Evolutionary conservation across 2,329 filamentous ascomycete genomes (phyloP).

Genomic region (Ophiosphaerella korrae): DNA sequence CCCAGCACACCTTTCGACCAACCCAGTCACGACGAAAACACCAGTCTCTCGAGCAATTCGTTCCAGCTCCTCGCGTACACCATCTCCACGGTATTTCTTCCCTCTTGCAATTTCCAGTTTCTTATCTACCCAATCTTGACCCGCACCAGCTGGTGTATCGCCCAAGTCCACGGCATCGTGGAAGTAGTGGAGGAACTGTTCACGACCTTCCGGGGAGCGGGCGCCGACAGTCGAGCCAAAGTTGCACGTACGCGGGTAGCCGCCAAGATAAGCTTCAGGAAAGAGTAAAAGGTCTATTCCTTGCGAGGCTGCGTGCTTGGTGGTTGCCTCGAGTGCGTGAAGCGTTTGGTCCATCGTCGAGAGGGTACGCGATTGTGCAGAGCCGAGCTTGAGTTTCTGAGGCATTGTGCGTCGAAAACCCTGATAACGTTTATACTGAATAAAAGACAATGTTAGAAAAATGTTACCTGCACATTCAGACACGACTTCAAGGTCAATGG

Average conservation of each 20-base stretch:
- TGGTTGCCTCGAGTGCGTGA: slow-evolving; percentile 65
- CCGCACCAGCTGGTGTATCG: slow-evolving; percentile 73
- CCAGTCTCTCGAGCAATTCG: slow-evolving; percentile 74
- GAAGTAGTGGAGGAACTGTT: slow-evolving; percentile 84
- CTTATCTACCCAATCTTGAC: slow-evolving; percentile 71
- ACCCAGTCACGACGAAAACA: slow-evolving; percentile 79
- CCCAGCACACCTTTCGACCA: slow-evolving; percentile 80
- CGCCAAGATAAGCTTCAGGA: slow-evolving; percentile 89
- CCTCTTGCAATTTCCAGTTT: slow-evolving; percentile 59
- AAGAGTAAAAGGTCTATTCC: slow-evolving; percentile 77
- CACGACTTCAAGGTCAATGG: no score
- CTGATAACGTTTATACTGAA: neutral
- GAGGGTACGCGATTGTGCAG: slow-evolving; percentile 56
- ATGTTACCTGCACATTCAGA: no score
- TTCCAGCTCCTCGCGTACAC: slow-evolving; percentile 81
- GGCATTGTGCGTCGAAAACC: slow-evolving; percentile 41
- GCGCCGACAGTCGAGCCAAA: slow-evolving; percentile 79
- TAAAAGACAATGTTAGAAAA: no score
- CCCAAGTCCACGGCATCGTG: slow-evolving; percentile 80
- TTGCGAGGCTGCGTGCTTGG: slow-evolving; percentile 64
- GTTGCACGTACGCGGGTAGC: slow-evolving; percentile 80
- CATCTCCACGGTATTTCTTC: slow-evolving; percentile 65
- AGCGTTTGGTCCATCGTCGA: slow-evolving; percentile 65
- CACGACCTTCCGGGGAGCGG: slow-evolving; percentile 70
- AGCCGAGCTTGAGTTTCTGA: slow-evolving; percentile 54